Evolutionary conservation across 495 filamentous ascomycete genomes (phyloP).

Genomic region (Elaphomyces granulatus): DNA sequence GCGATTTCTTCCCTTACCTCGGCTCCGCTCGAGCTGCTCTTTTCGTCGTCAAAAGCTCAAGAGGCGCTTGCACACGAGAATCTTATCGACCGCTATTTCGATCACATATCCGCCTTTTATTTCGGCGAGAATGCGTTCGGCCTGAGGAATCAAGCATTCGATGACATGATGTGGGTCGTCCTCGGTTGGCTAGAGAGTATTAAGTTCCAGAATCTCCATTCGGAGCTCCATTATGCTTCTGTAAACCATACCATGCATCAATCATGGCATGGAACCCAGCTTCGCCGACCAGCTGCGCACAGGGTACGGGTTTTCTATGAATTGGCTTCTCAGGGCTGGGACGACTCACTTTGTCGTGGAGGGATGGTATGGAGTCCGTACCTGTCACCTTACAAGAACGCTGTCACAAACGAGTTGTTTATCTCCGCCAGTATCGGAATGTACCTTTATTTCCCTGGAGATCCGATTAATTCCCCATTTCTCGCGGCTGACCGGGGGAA

Average conservation of each 20-base stretch:
- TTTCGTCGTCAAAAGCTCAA: constrained; percentile 8
- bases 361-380: constrained; percentile 90
- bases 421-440: constrained; percentile 74
- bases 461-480: constrained; percentile 58
- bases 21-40: constrained; percentile 13
- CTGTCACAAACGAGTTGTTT: constrained; percentile 89
- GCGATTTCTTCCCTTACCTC: constrained; percentile 48
- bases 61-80: constrained; percentile 47
- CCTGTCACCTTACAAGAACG: constrained; percentile 83
- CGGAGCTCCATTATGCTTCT: constrained; percentile 38
- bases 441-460: constrained; percentile 85
- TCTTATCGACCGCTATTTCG: constrained; percentile 67
- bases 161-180: constrained; percentile 97
- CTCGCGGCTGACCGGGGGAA: constrained; percentile 4
- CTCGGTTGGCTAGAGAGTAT: constrained; percentile 79
- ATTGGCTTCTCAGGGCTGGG: constrained; percentile 66
- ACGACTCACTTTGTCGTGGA: constrained; percentile 64
- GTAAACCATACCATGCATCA: constrained; percentile 7
- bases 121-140: constrained; percentile 73
- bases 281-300: constrained; percentile 68
- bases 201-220: constrained; percentile 59
- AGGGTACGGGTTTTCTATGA: constrained; percentile 84
- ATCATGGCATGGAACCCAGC: constrained; percentile 62
- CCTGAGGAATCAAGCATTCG: constrained; percentile 69
- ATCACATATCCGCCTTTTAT: constrained; percentile 59